A percentile compares a stretch with the other conserved stretches of the same genome.
phyloP scores from a whole-genome alignment of 495 filamentous ascomycete species.

The Podospora anserina region DNA sequence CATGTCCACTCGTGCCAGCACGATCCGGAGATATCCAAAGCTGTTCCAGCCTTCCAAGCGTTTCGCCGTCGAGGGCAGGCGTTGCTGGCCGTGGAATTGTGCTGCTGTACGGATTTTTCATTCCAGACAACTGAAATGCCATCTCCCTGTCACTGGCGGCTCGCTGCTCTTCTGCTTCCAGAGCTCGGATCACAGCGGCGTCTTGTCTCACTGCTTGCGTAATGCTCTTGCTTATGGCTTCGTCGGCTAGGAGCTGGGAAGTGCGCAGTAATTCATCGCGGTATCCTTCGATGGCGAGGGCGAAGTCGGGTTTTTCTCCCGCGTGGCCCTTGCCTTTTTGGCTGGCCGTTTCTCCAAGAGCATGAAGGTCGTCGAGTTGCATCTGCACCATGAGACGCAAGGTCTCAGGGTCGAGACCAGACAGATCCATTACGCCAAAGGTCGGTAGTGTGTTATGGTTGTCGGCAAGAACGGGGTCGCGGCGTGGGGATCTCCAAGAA shows the following conservation, averaged over 20 bases:
- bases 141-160: constrained; percentile 21
- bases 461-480: no score
- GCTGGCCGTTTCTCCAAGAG: constrained; percentile 10
- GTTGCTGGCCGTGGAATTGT: not conserved
- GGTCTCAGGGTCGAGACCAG: not conserved
- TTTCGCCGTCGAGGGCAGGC: not conserved
- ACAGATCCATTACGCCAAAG: not conserved
- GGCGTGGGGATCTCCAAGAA: no score
- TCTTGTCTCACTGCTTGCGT: constrained; percentile 31
- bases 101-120: not conserved
- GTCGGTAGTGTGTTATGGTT: no score
- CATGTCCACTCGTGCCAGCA: not conserved
- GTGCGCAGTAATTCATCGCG: constrained; percentile 28
- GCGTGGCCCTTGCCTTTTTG: constrained; percentile 34
- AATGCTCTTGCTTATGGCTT: constrained; percentile 35
- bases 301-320: constrained; percentile 28
- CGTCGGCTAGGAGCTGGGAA: constrained; percentile 26
- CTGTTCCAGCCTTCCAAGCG: not conserved
- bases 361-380: constrained; percentile 34
- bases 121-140: not conserved
- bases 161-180: constrained; percentile 23
- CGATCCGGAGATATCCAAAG: not conserved
- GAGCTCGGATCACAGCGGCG: constrained; percentile 21
- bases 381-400: constrained; percentile 25
- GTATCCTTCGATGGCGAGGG: constrained; percentile 29